phyloP scores from a whole-genome alignment of 1,139 yeast species.

The Yarrowia galli region DNA sequence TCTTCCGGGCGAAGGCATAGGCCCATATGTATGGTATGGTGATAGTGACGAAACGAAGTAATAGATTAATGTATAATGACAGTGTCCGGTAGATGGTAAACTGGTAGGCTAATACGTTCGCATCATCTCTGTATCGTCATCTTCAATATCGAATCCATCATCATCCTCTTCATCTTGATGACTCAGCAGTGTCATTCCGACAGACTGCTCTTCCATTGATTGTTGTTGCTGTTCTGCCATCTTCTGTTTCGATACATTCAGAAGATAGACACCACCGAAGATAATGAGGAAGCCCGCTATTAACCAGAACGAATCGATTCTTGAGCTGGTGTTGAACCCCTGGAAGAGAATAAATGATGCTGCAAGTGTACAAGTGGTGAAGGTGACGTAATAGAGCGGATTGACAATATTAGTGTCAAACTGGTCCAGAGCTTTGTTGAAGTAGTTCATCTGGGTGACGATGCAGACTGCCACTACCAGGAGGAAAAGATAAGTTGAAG shows the following conservation, averaged over 20 bases:
- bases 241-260: conserved; percentile 79
- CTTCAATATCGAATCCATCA: conserved; percentile 41
- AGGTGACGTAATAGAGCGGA: conserved; percentile 88
- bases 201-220: conserved; percentile 32
- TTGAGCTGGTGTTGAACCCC: conserved; percentile 89
- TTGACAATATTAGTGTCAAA: conserved; percentile 92
- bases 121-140: conserved; percentile 19
- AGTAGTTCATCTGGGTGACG: conserved; percentile 89
- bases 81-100: neutral
- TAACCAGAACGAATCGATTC: conserved; percentile 72
- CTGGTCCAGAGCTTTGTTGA: conserved; percentile 91
- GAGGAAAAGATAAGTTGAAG: conserved; percentile 83
- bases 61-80: conserved; percentile 21
- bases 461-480: conserved; percentile 82
- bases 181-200: conserved; percentile 50
- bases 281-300: conserved; percentile 86
- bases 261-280: conserved; percentile 83
- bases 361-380: conserved; percentile 83
- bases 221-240: conserved; percentile 50
- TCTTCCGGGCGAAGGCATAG: too few relatives aligned
- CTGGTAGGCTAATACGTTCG: conserved; percentile 34
- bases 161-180: conserved; percentile 45
- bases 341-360: conserved; percentile 87
- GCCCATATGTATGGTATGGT: too few relatives aligned
- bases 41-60: neutral